Percentiles rank a stretch among this genome's conserved stretches.
Evolutionary conservation across 2,329 filamentous ascomycete species (phyloP).

Genomic region (Aspergillus carbonarius): DNA sequence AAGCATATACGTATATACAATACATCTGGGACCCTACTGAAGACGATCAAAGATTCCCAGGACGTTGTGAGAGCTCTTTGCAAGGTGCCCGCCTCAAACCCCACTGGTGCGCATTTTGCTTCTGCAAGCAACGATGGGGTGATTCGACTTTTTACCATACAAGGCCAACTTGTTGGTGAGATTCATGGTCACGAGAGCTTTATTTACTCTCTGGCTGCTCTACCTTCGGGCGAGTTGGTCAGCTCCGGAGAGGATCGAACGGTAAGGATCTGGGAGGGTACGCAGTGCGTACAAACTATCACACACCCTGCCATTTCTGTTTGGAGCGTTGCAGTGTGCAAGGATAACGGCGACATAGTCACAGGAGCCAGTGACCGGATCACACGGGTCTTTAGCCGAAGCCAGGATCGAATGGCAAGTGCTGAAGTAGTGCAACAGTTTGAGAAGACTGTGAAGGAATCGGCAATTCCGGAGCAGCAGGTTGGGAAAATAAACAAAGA

Average conservation of each 20-base stretch:
- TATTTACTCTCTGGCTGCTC: slow-evolving; percentile 77
- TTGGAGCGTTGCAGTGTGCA: slow-evolving; percentile 83
- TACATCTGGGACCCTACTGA: slow-evolving; percentile 61
- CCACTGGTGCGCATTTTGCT: slow-evolving; percentile 86
- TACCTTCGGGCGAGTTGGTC: slow-evolving; percentile 82
- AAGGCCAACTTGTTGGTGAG: slow-evolving; percentile 72
- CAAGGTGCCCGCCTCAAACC: slow-evolving; percentile 70
- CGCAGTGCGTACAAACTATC: slow-evolving; percentile 87
- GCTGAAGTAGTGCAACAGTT: slow-evolving; percentile 69
- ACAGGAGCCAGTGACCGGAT: slow-evolving; percentile 87
- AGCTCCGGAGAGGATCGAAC: slow-evolving; percentile 96
- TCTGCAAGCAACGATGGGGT: slow-evolving; percentile 91
- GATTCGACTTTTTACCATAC: slow-evolving; percentile 81
- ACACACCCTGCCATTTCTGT: slow-evolving; percentile 96
- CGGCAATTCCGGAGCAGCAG: slow-evolving; percentile 84
- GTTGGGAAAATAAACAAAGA: slow-evolving; percentile 85
- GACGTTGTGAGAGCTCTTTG: slow-evolving; percentile 89
- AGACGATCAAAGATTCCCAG: slow-evolving; percentile 66
- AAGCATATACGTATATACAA: slow-evolving; percentile 83
- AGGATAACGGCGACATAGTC: slow-evolving; percentile 85
- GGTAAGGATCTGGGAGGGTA: slow-evolving; percentile 80
- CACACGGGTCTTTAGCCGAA: slow-evolving; percentile 79
- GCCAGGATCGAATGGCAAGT: slow-evolving; percentile 67
- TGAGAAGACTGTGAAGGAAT: slow-evolving; percentile 76
- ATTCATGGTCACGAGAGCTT: slow-evolving; percentile 90